A percentile compares a stretch with the other conserved stretches of the same genome.
phyloP scores from a whole-genome alignment of 768 basidiomycete species.

The Suillus weaverae region DNA sequence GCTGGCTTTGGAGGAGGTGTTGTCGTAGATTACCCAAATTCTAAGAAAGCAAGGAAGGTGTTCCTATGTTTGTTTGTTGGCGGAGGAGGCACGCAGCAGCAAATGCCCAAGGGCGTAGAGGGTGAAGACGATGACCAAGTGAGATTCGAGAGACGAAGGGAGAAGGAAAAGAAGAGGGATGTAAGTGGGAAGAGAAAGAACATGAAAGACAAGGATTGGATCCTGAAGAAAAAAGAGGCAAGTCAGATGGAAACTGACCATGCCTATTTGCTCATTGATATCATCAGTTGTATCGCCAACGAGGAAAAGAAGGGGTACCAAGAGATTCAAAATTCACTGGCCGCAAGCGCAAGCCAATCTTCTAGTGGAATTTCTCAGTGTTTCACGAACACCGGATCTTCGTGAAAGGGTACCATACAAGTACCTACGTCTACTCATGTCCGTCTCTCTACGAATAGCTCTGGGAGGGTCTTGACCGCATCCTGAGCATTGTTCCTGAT shows the following conservation, averaged over 20 bases:
- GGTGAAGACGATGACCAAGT: slow-evolving; percentile 63
- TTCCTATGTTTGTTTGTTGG: slow-evolving; percentile 94
- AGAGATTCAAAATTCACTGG: slow-evolving; percentile 88
- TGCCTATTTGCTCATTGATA: slow-evolving; percentile 4
- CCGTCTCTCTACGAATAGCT: slow-evolving; percentile 37
- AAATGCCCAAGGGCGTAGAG: slow-evolving; percentile 77
- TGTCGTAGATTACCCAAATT: slow-evolving; percentile 97
- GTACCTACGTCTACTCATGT: slow-evolving; percentile 23
- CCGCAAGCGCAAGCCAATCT: slow-evolving; percentile 78
- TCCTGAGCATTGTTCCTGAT: slow-evolving; percentile 68
- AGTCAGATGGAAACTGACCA: slow-evolving; percentile 15
- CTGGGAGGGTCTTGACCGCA: slow-evolving; percentile 51
- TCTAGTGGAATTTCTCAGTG: slow-evolving; percentile 46
- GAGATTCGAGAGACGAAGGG: slow-evolving; percentile 77
- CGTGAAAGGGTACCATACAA: slow-evolving; percentile 2
- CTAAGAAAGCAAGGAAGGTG: slow-evolving; percentile 92
- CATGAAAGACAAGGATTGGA: slow-evolving; percentile 86
- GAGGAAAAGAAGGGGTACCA: slow-evolving; percentile 85
- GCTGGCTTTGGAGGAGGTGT: slow-evolving; percentile 97
- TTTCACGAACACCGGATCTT: not conserved
- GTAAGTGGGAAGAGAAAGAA: slow-evolving; percentile 69
- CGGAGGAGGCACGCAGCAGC: slow-evolving; percentile 63
- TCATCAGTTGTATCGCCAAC: slow-evolving; percentile 71
- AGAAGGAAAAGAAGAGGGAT: slow-evolving; percentile 56
- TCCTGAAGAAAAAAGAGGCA: slow-evolving; percentile 95